phyloP scores from a whole-genome alignment of 768 basidiomycete species.

The Flagelloscypha sp. region DNA sequence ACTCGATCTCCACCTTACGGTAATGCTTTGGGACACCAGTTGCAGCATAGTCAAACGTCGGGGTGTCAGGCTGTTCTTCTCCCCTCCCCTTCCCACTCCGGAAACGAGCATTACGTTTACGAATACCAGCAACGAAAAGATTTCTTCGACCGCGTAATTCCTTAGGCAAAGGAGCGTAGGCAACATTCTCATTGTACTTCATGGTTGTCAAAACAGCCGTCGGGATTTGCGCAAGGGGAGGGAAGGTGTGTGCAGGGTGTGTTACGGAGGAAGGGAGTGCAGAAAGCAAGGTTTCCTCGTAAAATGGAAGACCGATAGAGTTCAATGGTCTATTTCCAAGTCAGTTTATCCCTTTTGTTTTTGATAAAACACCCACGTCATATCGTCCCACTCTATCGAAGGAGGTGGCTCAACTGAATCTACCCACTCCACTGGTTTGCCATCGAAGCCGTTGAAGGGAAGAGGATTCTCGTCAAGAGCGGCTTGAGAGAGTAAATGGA shows the following conservation, averaged over 20 bases:
- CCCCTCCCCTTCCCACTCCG: slow-evolving; percentile 65
- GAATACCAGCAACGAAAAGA: slow-evolving; percentile 46
- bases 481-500: slow-evolving; percentile 74
- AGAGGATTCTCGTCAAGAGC: slow-evolving; percentile 47
- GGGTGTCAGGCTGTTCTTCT: slow-evolving; percentile 47
- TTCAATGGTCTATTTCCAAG: slow-evolving; percentile 66
- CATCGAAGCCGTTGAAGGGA: slow-evolving; percentile 87
- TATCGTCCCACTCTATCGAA: slow-evolving; percentile 71
- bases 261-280: slow-evolving; percentile 48
- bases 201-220: slow-evolving; percentile 67
- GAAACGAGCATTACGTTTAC: slow-evolving; percentile 63
- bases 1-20: slow-evolving; percentile 93
- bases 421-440: slow-evolving; percentile 79
- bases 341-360: background rate
- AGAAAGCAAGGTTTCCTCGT: slow-evolving; percentile 68
- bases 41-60: slow-evolving; percentile 40
- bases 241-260: slow-evolving; percentile 39
- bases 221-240: slow-evolving; percentile 73
- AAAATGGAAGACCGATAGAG: slow-evolving; percentile 81
- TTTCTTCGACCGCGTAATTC: slow-evolving; percentile 83
- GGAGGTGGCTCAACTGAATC: slow-evolving; percentile 62
- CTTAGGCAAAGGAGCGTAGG: slow-evolving; percentile 82
- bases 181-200: slow-evolving; percentile 82
- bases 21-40: slow-evolving; percentile 74
- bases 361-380: slow-evolving; percentile 61